A percentile compares a stretch with the other conserved stretches of the same genome.
Evolutionary conservation across 2,329 filamentous ascomycete genomes (phyloP).

Genomic region (Uncinocarpus reesii): DNA sequence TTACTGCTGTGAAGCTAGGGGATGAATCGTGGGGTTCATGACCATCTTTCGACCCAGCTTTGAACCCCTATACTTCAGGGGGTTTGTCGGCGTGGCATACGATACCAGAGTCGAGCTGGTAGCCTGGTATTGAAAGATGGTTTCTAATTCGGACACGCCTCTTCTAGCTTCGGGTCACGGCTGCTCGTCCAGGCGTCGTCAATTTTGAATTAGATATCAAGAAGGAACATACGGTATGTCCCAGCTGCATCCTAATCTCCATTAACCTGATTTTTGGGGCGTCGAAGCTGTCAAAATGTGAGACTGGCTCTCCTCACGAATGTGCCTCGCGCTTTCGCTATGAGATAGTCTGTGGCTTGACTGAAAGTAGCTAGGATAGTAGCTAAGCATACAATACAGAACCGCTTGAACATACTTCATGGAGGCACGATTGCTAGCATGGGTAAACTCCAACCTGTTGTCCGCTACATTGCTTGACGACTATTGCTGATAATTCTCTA

Average conservation of each 20-base stretch:
- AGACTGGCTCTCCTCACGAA: too few species aligned
- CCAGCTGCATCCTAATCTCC: neutral
- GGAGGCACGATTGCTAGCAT: slow-evolving; percentile 57
- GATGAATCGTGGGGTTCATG: too few species aligned
- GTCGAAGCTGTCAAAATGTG: too few species aligned
- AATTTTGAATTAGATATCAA: slow-evolving; percentile 55
- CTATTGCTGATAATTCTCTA: neutral
- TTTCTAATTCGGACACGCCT: slow-evolving; percentile 8
- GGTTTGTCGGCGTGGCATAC: too few species aligned
- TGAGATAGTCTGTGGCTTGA: too few species aligned
- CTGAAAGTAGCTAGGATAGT: too few species aligned
- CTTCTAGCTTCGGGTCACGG: slow-evolving; percentile 49
- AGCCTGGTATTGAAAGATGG: neutral
- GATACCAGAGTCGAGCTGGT: too few species aligned
- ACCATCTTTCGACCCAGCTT: neutral
- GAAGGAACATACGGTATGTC: slow-evolving; percentile 52
- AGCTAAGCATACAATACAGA: slow-evolving; percentile 35
- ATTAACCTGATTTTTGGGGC: too few species aligned
- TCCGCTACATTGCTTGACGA: neutral
- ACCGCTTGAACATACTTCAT: slow-evolving; percentile 56
- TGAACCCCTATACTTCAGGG: neutral
- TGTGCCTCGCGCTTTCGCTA: too few species aligned
- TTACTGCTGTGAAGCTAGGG: too few species aligned
- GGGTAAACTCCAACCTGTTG: slow-evolving; percentile 28
- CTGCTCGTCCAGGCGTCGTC: slow-evolving; percentile 51